These are phyloP conservation scores for Phytomonas francai DNA, from an alignment of 208 protist species.

Conservation along the genomic window DNA sequence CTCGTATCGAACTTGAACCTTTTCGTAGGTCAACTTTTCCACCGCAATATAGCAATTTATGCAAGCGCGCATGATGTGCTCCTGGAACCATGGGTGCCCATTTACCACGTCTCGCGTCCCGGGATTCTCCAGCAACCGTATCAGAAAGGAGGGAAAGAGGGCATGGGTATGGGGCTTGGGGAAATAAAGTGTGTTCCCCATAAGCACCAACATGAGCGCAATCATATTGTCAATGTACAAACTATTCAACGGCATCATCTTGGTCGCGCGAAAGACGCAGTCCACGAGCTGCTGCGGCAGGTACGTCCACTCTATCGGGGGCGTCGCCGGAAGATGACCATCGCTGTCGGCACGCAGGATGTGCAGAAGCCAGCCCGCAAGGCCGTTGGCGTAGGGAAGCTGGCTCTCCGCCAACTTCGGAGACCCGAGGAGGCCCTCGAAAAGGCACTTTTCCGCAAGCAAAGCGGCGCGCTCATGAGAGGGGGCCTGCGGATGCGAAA, in stretches of 20 bases:
- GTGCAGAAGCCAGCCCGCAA: conserved; percentile 70
- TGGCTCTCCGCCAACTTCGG: conserved; percentile 31
- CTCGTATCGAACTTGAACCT: conserved; percentile 76
- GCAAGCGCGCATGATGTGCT: conserved; percentile 72
- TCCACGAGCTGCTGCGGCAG: conserved; percentile 83
- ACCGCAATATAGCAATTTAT: conserved; percentile 87
- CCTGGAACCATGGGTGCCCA: conserved; percentile 71
- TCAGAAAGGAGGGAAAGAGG: conserved; percentile 67
- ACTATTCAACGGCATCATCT: conserved; percentile 44
- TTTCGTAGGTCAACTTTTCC: conserved; percentile 82
- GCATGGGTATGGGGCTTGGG: conserved; percentile 87
- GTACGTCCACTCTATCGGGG: conserved; percentile 64
- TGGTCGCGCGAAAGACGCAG: conserved; percentile 52
- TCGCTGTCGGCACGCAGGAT: conserved; percentile 48
- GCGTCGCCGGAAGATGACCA: conserved; percentile 34
- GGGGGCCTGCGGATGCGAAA: conserved; percentile 36
- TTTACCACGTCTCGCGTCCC: conserved; percentile 43
- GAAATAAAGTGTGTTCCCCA: conserved; percentile 87
- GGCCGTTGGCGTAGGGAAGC: conserved; percentile 58
- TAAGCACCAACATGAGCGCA: conserved; percentile 81
- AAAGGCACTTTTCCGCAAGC: conserved; percentile 42
- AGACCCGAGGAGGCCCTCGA: conserved; percentile 52
- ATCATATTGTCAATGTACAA: conserved; percentile 60
- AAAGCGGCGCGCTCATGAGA: conserved; percentile 36
- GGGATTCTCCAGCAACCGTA: conserved; percentile 44